Conservation (phyloP, 129 eudicot species). For the Flaveria sonorensis region DNA sequence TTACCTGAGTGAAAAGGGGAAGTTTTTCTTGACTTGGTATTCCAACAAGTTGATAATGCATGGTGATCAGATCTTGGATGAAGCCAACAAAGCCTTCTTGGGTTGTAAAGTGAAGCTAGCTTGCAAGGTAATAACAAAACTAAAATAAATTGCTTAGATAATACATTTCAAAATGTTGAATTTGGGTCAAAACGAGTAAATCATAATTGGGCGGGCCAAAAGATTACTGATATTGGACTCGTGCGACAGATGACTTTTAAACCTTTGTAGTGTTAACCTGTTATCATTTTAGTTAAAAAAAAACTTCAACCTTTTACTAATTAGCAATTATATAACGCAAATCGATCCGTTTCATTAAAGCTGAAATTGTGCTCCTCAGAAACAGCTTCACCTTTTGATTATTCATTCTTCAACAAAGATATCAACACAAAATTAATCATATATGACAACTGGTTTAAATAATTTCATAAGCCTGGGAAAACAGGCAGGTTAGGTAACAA, state of each 20-base stretch:
- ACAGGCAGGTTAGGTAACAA: neutral
- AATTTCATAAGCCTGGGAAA: neutral
- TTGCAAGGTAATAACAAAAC: slow-evolving; percentile 52
- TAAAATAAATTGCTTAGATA: neutral
- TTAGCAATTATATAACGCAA: neutral
- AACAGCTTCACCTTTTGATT: neutral
- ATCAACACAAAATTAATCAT: neutral
- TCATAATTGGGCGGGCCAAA: too few species aligned
- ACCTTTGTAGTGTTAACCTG: neutral
- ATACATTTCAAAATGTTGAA: neutral
- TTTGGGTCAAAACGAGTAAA: neutral
- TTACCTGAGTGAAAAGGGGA: slow-evolving; percentile 68
- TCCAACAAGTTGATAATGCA: slow-evolving; percentile 74
- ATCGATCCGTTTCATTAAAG: neutral
- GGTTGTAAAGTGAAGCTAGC: slow-evolving; percentile 77
- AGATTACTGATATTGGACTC: neutral
- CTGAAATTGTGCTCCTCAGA: neutral
- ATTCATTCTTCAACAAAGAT: neutral
- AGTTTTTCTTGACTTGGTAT: slow-evolving; percentile 85
- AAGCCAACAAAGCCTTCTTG: slow-evolving; percentile 78
- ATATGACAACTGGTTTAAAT: neutral
- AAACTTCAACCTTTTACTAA: neutral
- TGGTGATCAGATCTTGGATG: slow-evolving; percentile 87
- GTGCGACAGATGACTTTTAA: neutral
- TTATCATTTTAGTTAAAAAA: neutral